These are phyloP conservation scores for Candida namnaoensis DNA, from an alignment of 805 yeast species.

Conservation along the genomic window DNA sequence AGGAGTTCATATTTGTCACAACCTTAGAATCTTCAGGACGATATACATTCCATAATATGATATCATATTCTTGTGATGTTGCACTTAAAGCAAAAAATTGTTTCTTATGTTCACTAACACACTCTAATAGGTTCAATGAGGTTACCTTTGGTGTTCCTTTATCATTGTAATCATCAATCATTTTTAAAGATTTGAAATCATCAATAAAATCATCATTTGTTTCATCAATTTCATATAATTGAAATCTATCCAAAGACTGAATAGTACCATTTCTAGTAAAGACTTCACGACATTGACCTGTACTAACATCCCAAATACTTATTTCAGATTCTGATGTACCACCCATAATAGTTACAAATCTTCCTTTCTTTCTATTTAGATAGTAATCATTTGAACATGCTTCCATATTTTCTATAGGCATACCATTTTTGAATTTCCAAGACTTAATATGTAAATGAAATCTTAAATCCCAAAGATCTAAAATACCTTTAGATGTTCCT, in stretches of 20 bases:
- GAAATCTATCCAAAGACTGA: slow-evolving; percentile 11
- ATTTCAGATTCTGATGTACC: slow-evolving; percentile 54
- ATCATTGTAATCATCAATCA: not conserved
- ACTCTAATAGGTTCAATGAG: not conserved
- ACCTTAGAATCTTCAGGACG: slow-evolving; percentile 22
- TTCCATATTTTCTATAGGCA: slow-evolving; percentile 40
- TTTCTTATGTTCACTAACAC: slow-evolving; percentile 1
- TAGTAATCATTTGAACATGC: slow-evolving; percentile 32
- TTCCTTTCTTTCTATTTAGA: slow-evolving; percentile 24
- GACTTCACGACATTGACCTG: slow-evolving; percentile 44
- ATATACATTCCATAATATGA: slow-evolving; percentile 31
- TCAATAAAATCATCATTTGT: not conserved
- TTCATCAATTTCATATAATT: slow-evolving; percentile 8
- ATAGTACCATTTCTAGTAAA: slow-evolving; percentile 13
- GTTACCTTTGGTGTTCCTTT: not conserved
- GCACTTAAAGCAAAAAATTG: slow-evolving; percentile 6
- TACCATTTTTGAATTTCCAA: slow-evolving; percentile 47
- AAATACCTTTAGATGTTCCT: slow-evolving; percentile 69
- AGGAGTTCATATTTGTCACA: slow-evolving; percentile 18
- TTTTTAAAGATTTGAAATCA: not conserved
- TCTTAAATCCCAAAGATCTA: slow-evolving; percentile 78
- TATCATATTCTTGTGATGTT: slow-evolving; percentile 2
- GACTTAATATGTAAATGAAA: slow-evolving; percentile 52
- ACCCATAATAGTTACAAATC: slow-evolving; percentile 52
- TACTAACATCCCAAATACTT: slow-evolving; percentile 70